A percentile compares a stretch with the other conserved stretches of the same genome.
Conservation (phyloP, 1,139 yeast genomes). For the Saccharomyces hybrid region DNA sequence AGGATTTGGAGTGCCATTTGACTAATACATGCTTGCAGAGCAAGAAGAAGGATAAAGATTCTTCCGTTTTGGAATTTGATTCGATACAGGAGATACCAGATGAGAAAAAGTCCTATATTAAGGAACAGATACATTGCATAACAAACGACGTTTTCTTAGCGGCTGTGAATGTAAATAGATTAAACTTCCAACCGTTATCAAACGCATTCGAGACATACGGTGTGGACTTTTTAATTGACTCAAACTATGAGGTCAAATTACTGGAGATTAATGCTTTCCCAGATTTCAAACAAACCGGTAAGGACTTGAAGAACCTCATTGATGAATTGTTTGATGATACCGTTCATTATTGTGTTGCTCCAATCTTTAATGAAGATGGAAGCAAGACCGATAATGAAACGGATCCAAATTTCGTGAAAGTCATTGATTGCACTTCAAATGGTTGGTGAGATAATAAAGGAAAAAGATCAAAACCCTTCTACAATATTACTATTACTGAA, state of each 20-base stretch:
- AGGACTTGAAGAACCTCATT: conserved; percentile 57
- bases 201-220: conserved; percentile 88
- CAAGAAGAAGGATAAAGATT: conserved; percentile 35
- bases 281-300: conserved; percentile 93
- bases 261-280: conserved; percentile 92
- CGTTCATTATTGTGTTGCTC: conserved; percentile 36
- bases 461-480: background rate
- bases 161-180: conserved; percentile 67
- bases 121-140: conserved; percentile 49
- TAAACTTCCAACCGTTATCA: conserved; percentile 79
- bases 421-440: conserved; percentile 34
- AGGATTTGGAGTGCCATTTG: conserved; percentile 51
- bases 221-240: conserved; percentile 71
- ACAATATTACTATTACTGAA: background rate
- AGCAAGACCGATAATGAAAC: conserved; percentile 4
- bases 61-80: conserved; percentile 63
- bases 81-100: conserved; percentile 41
- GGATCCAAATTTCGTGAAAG: conserved; percentile 32
- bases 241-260: conserved; percentile 46
- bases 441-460: conserved; percentile 24
- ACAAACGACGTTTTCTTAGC: conserved; percentile 75
- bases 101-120: conserved; percentile 38
- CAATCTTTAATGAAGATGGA: conserved; percentile 31
- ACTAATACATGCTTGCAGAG: conserved; percentile 91
- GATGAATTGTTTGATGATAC: conserved; percentile 49